phyloP scores from a whole-genome alignment of 768 basidiomycete genomes.

The Agrocybe chaxingu region DNA sequence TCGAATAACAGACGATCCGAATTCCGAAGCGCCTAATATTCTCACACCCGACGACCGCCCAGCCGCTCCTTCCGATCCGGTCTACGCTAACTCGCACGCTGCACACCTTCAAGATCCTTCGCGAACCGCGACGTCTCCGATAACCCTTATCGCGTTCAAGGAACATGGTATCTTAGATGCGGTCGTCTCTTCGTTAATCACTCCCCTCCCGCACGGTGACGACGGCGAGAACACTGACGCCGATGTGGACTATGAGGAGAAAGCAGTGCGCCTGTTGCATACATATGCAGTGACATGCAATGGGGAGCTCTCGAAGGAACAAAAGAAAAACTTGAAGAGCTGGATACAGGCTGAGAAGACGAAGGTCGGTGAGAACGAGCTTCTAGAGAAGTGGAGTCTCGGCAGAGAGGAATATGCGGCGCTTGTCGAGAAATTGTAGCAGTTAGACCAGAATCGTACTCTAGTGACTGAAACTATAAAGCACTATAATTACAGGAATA shows the following conservation, averaged over 20 bases:
- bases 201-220: slow-evolving; percentile 59
- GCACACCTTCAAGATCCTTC: slow-evolving; percentile 51
- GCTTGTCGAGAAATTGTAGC: slow-evolving; percentile 17
- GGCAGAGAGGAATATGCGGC: slow-evolving; percentile 21
- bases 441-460: background rate
- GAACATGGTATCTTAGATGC: slow-evolving; percentile 43
- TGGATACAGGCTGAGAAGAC: slow-evolving; percentile 27
- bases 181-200: slow-evolving; percentile 46
- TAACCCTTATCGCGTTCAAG: slow-evolving; percentile 47
- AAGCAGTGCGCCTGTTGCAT: slow-evolving; percentile 36
- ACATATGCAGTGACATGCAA: slow-evolving; percentile 22
- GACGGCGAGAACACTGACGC: slow-evolving; percentile 60
- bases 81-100: slow-evolving; percentile 46
- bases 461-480: no score
- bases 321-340: slow-evolving; percentile 20
- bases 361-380: slow-evolving; percentile 10
- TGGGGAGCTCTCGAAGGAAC: slow-evolving; percentile 22
- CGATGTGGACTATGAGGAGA: no score
- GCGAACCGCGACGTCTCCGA: slow-evolving; percentile 48
- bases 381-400: slow-evolving; percentile 27
- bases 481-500: no score
- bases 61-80: slow-evolving; percentile 11
- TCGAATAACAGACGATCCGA: no score
- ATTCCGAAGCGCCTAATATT: no score
- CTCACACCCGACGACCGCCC: slow-evolving; percentile 14